Evolutionary conservation across 495 filamentous ascomycete species (phyloP), one percentile per base, ranked within the genome.

Genomic region (Hypoxylon perforatum): DNA sequence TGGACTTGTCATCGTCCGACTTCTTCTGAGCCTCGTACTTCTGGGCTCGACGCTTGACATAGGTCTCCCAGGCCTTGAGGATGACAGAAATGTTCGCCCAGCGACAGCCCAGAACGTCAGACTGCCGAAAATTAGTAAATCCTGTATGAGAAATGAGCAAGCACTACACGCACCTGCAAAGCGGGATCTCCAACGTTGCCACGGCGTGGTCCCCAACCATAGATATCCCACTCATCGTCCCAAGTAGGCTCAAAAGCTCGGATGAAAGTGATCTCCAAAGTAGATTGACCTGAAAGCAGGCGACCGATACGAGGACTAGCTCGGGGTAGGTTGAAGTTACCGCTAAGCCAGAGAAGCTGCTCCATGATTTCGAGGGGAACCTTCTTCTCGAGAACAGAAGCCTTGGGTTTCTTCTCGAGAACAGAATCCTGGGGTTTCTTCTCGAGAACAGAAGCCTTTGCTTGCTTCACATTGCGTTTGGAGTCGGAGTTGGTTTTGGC

Each of bases 291-390:
- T 2, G 79, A 81, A 21, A 82, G 65, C 1, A 74, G 21, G 3
- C 63, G 54, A 15, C 79, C 78, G 21, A 82, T 62, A 38, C 67
- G 71, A 21, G 59, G 74, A 51, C 75, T 78, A 39, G 72, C 70
- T 17, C 68, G 71, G 1, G 79, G 62, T 6, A 82, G 65, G 56
- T 78, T 74, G 50, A 75, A 17, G 45, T 82, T 81, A 53, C 69
- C 69, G 11, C 77, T 80, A 22, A 75, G 44, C 66, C 70, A 62
- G 17, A 80, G 73, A 56, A 82, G 80, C 2, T 38, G 69, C 65
- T 80, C 78, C n/a, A 82, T 71, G 15, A 82, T 68, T 57, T 82
- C 80, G 25, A 73, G 46, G 1, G 80, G 80, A 10, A 82, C 59
- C 25, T 42, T 48, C 45, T 49, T 63, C 69, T 81, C 78, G 4